phyloP scores from a whole-genome alignment of 169 alveolate genomes.

The Plasmodium cynomolgi region DNA sequence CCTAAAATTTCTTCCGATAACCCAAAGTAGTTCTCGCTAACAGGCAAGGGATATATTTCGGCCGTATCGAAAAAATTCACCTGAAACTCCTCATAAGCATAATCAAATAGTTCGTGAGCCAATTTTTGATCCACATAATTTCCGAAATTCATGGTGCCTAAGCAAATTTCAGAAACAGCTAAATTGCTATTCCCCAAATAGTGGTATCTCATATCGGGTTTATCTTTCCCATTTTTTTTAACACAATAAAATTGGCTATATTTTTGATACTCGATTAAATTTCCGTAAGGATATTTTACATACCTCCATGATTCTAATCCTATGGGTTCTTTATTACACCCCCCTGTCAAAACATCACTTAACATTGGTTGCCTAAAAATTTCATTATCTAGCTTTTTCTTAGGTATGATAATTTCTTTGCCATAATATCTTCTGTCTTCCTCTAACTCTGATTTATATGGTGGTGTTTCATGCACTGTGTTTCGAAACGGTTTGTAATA shows the following conservation, averaged over 20 bases:
- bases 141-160: slow-evolving; percentile 93
- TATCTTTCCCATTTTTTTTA: slow-evolving; percentile 69
- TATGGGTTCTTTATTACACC: slow-evolving; percentile 68
- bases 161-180: slow-evolving; percentile 85
- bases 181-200: slow-evolving; percentile 81
- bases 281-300: slow-evolving; percentile 74
- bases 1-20: slow-evolving; percentile 82
- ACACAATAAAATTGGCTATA: slow-evolving; percentile 53
- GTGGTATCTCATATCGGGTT: slow-evolving; percentile 77
- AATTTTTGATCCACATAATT: slow-evolving; percentile 77
- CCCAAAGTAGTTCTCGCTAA: slow-evolving; percentile 78
- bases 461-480: slow-evolving; percentile 48
- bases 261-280: slow-evolving; percentile 73
- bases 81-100: slow-evolving; percentile 85
- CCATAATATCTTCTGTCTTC: slow-evolving; percentile 66
- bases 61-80: slow-evolving; percentile 89
- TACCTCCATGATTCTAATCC: slow-evolving; percentile 75
- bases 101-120: slow-evolving; percentile 84
- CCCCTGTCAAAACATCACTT: slow-evolving; percentile 82
- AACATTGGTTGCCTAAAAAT: slow-evolving; percentile 86
- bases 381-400: slow-evolving; percentile 82
- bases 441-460: slow-evolving; percentile 60
- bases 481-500: slow-evolving; percentile 76
- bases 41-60: slow-evolving; percentile 90
- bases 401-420: slow-evolving; percentile 76